Percentiles rank a stretch among this genome's conserved stretches.
Evolutionary conservation across 2,329 filamentous ascomycete genomes (phyloP).

Genomic region (Penicillium oxalicum): DNA sequence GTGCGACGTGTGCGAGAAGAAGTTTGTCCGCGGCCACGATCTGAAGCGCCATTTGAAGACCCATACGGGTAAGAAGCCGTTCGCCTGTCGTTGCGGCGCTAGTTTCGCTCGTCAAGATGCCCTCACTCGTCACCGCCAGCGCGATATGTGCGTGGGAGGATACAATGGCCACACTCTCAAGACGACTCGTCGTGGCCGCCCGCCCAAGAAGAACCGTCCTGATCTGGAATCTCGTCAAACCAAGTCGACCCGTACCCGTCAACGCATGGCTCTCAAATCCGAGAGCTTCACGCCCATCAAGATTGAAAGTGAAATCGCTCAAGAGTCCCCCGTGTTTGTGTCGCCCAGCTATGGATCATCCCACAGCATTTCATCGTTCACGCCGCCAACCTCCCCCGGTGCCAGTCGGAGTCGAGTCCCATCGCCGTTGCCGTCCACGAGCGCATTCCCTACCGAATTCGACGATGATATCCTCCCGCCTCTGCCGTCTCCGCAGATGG

Average conservation of each 20-base stretch:
- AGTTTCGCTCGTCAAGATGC: constrained; percentile 94
- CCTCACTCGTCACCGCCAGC: constrained; percentile 85
- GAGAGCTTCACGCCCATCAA: constrained; percentile 26
- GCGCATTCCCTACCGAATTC: constrained; percentile 35
- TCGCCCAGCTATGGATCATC: constrained; percentile 41
- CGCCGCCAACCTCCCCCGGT: constrained; percentile 43
- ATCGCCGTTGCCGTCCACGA: constrained; percentile 31
- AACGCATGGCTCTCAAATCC: constrained; percentile 33
- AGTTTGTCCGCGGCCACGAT: constrained; percentile 95
- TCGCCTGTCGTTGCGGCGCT: constrained; percentile 89
- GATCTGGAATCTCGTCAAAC: constrained; percentile 53
- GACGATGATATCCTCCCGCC: constrained; percentile 35
- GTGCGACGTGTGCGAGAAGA: constrained; percentile 88
- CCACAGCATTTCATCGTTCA: constrained; percentile 41
- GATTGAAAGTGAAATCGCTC: constrained; percentile 19
- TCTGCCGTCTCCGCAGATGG: constrained; percentile 27
- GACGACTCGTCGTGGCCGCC: constrained; percentile 60
- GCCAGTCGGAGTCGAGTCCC: constrained; percentile 35
- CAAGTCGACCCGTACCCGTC: constrained; percentile 52
- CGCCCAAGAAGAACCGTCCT: constrained; percentile 54
- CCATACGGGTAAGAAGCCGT: constrained; percentile 91
- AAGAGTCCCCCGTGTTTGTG: constrained; percentile 33
- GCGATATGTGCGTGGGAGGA: constrained; percentile 92
- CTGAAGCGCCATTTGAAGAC: constrained; percentile 97
- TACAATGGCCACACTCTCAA: constrained; percentile 74